Conservation (phyloP, 1,139 yeast genomes). For the Diutina siamensis region DNA sequence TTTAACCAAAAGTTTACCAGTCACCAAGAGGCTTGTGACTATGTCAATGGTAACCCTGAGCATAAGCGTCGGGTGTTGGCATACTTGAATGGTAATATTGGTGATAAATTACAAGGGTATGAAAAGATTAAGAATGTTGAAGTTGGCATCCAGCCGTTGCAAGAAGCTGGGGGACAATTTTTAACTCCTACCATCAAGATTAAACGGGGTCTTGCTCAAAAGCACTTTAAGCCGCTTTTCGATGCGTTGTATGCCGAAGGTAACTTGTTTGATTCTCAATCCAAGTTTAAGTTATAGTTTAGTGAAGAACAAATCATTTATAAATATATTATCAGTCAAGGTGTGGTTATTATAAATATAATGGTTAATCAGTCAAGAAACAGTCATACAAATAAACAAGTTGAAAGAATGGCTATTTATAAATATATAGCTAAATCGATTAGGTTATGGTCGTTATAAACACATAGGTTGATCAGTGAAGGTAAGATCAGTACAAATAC, state of each 20-base stretch:
- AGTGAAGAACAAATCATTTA: background rate
- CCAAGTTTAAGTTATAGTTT: conserved; percentile 11
- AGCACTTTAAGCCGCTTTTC: conserved; percentile 17
- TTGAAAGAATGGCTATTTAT: too few relatives aligned
- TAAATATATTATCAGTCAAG: background rate
- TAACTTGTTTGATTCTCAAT: conserved; percentile 14
- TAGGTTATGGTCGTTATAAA: too few relatives aligned
- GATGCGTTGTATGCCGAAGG: conserved; percentile 29
- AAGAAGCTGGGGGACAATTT: conserved; percentile 24
- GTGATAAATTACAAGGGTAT: conserved; percentile 19
- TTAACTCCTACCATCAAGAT: conserved; percentile 33
- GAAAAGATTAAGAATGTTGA: conserved; percentile 27
- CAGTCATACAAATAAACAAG: too few relatives aligned
- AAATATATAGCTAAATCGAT: too few relatives aligned
- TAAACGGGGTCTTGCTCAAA: conserved; percentile 26
- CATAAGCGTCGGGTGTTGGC: conserved; percentile 17
- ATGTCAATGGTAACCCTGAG: conserved; percentile 11
- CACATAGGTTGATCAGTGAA: too few relatives aligned
- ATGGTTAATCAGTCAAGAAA: too few relatives aligned
- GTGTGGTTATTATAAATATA: too few relatives aligned
- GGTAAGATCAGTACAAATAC: too few relatives aligned
- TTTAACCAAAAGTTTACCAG: background rate
- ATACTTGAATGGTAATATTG: conserved; percentile 18
- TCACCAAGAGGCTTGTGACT: background rate
- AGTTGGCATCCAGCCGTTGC: conserved; percentile 26